Base-by-base conservation (phyloP, 2,329 filamentous ascomycete genomes). In the Neofusicoccum ribis region DNA sequence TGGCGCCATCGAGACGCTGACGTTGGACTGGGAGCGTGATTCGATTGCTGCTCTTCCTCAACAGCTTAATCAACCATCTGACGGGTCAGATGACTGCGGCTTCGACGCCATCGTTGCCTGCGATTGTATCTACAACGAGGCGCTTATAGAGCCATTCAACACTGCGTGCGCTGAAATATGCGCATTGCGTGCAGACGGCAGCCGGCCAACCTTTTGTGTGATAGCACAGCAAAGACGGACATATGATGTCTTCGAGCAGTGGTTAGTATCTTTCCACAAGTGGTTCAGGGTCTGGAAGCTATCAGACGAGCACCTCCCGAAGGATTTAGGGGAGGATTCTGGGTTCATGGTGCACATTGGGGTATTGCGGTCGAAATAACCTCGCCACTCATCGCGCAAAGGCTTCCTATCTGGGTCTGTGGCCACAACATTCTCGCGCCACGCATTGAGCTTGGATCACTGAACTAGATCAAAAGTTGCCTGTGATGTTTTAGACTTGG, bases 41-140 rank as follows among this genome's bases (percentile, higher is more conserved):
- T 78, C 80, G 52, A 74, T 84, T 1, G 69, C 72, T 0, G 72
- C 73, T 3, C 70, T 82, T 7, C 82, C 83, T 0, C 84, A 87
- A 67, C 77, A 83, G 52, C 83, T 89, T 77, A 83, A 54, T 83
- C 12, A 58, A 6, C 34, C 63, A 11, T 6, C 20, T 34, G 23
- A 59, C 7, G 56, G 27, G 34, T 60, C 56, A 60, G 56, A 47
- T 60, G 73, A 84, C 79, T 27, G 68, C 74, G 70, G 72, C 83
- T 84, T 95, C 69, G 90, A 96, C 72, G 78, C 88, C 14, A 82
- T 98, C 11, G 76, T 98, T 41, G 92, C 93, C 3, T 96, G 92
- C 73, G 95, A 99, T 77, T 97, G 93, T 77, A 90, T 99, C 70
- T 99, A 96, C 82, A 99, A 98, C 78, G 91, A 97, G 69, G 86